phyloP scores from a whole-genome alignment of 768 basidiomycete species.

The Suillus sp. region DNA sequence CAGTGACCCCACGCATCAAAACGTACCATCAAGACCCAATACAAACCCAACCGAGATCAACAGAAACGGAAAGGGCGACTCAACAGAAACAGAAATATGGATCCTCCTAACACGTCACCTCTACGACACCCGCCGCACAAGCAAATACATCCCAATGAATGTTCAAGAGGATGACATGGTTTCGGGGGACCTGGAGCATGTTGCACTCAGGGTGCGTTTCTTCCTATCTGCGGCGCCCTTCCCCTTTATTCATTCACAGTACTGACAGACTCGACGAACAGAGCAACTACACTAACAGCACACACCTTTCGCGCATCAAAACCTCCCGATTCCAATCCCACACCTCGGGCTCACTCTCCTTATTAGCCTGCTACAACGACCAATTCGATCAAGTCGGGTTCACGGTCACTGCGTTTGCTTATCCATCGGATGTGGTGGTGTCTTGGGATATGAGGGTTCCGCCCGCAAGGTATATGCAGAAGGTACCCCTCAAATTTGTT shows the following conservation, averaged over 20 bases:
- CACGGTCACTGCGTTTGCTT: conserved; percentile 59
- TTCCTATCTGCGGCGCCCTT: conserved; percentile 2
- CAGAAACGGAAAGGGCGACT: neutral
- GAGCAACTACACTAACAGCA: conserved; percentile 43
- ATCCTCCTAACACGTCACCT: conserved; percentile 80
- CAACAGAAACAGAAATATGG: conserved; percentile 58
- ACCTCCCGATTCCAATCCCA: neutral
- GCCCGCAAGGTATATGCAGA: conserved; percentile 42
- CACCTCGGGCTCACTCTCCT: conserved; percentile 43
- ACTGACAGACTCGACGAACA: conserved; percentile 23
- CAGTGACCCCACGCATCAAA: neutral
- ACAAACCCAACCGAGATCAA: neutral
- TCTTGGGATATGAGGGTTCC: conserved; percentile 49
- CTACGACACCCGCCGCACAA: conserved; percentile 52
- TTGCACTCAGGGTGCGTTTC: conserved; percentile 41
- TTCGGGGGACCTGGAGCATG: conserved; percentile 30
- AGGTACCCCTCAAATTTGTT: conserved; percentile 23
- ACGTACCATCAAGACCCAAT: conserved; percentile 17
- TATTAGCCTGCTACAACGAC: conserved; percentile 74
- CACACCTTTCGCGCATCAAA: conserved; percentile 38
- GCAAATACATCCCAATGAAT: conserved; percentile 69
- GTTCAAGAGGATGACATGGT: conserved; percentile 43
- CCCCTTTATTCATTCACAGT: neutral
- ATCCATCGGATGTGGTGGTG: conserved; percentile 32
- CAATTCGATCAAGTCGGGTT: conserved; percentile 61